Percentiles rank a stretch among this genome's conserved stretches.
These are phyloP conservation scores for Macrocybe gigantea DNA, from an alignment of 768 basidiomycete genomes.

Conservation along the genomic window DNA sequence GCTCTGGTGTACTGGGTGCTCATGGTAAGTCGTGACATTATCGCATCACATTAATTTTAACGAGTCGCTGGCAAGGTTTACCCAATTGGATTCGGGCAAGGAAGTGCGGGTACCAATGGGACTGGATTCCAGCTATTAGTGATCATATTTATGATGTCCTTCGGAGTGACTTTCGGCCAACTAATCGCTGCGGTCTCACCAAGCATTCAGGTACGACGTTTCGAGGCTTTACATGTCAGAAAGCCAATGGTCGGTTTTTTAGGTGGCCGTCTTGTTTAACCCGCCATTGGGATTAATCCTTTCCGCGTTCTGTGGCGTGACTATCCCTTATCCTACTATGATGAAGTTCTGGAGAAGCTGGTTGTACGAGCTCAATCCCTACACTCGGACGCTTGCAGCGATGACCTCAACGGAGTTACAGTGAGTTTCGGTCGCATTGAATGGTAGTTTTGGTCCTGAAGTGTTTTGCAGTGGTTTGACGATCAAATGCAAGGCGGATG, in stretches of 20 bases:
- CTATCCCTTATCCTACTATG: slow-evolving; percentile 62
- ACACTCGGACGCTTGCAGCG: slow-evolving; percentile 63
- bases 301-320: slow-evolving; percentile 75
- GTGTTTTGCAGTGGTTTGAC: slow-evolving; percentile 41
- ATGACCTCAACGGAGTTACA: slow-evolving; percentile 77
- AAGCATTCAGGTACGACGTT: slow-evolving; percentile 46
- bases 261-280: slow-evolving; percentile 75
- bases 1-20: slow-evolving; percentile 70
- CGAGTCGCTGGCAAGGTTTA: slow-evolving; percentile 33
- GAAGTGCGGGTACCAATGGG: slow-evolving; percentile 50
- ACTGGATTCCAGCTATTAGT: slow-evolving; percentile 70
- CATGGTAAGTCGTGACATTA: slow-evolving; percentile 37
- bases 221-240: slow-evolving; percentile 19
- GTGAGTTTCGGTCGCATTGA: slow-evolving; percentile 25
- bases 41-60: neutral
- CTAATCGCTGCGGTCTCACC: slow-evolving; percentile 73
- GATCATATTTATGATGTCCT: slow-evolving; percentile 61
- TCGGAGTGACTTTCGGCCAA: slow-evolving; percentile 66
- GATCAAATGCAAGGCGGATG: slow-evolving; percentile 59
- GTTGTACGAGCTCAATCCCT: slow-evolving; percentile 70
- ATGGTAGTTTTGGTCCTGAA: slow-evolving; percentile 7
- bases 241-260: slow-evolving; percentile 13
- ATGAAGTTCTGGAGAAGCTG: slow-evolving; percentile 69
- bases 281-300: slow-evolving; percentile 67
- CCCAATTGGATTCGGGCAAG: slow-evolving; percentile 64